These are phyloP conservation scores for Penicillium egyptiacum DNA, from an alignment of 495 filamentous ascomycete species.

Conservation along the genomic window DNA sequence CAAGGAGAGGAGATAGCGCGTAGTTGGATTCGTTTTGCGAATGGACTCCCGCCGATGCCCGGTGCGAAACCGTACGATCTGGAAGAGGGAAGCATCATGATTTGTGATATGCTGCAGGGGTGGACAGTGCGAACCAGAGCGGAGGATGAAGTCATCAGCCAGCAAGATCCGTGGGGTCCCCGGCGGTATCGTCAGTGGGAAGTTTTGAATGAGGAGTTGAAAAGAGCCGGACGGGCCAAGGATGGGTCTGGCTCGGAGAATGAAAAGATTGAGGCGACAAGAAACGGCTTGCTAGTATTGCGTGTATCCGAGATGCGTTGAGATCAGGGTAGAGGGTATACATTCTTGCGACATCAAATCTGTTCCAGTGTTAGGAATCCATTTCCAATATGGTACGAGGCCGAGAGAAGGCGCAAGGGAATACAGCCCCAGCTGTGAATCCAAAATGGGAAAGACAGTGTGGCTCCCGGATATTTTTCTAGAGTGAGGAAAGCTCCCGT, in stretches of 20 bases:
- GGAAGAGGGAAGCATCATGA: background rate
- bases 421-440: too few relatives aligned
- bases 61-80: background rate
- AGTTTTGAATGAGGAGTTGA: background rate
- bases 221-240: background rate
- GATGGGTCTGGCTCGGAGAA: background rate
- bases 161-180: background rate
- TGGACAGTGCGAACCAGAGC: background rate
- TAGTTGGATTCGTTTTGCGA: background rate
- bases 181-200: background rate
- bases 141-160: background rate
- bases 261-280: background rate
- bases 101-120: background rate
- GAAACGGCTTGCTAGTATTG: background rate
- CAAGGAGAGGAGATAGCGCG: background rate
- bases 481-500: too few relatives aligned
- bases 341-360: too few relatives aligned
- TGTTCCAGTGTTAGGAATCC: too few relatives aligned
- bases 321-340: too few relatives aligned
- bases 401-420: too few relatives aligned
- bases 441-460: too few relatives aligned
- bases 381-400: too few relatives aligned
- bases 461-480: too few relatives aligned
- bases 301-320: background rate
- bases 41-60: background rate